phyloP scores from a whole-genome alignment of 129 eudicot genomes.

The Smallanthus sonchifolius region DNA sequence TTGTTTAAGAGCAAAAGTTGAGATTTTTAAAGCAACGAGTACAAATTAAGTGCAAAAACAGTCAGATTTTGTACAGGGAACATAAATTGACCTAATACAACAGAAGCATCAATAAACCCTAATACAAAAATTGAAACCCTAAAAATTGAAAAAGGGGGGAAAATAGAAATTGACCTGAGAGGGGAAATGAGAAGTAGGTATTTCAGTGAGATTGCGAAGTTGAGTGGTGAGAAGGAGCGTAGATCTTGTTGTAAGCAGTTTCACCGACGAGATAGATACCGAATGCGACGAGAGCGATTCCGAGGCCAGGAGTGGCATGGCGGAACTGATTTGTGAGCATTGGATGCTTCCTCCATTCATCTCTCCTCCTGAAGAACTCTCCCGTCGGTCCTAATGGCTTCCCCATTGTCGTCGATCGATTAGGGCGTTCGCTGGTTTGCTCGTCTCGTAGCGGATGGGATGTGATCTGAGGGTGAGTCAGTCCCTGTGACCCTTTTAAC shows the following conservation, averaged over 20 bases:
- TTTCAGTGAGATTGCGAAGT: conserved; percentile 36
- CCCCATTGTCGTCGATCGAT: conserved; percentile 41
- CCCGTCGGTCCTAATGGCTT: conserved; percentile 82
- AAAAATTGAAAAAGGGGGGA: neutral
- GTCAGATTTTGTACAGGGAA: neutral
- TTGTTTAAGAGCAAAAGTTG: neutral
- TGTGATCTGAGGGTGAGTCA: neutral
- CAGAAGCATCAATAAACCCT: neutral
- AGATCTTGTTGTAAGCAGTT: conserved; percentile 67
- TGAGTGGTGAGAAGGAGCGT: conserved; percentile 45
- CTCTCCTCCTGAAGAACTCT: conserved; percentile 91
- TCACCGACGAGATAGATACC: conserved; percentile 80
- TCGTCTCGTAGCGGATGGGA: neutral
- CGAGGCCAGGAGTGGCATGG: conserved; percentile 87
- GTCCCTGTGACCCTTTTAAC: neutral
- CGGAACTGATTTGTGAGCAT: conserved; percentile 79
- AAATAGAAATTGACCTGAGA: conserved; percentile 18
- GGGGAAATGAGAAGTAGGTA: no score
- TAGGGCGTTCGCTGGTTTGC: neutral
- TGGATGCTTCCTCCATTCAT: conserved; percentile 92
- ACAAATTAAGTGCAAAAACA: no score
- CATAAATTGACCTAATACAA: no score
- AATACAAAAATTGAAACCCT: neutral
- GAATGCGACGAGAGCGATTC: conserved; percentile 79
- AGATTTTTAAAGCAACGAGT: neutral